Evolutionary conservation across 2,329 filamentous ascomycete species (phyloP), one percentile per base, ranked within the genome.

Genomic region (Penicillium sclerotiorum): DNA sequence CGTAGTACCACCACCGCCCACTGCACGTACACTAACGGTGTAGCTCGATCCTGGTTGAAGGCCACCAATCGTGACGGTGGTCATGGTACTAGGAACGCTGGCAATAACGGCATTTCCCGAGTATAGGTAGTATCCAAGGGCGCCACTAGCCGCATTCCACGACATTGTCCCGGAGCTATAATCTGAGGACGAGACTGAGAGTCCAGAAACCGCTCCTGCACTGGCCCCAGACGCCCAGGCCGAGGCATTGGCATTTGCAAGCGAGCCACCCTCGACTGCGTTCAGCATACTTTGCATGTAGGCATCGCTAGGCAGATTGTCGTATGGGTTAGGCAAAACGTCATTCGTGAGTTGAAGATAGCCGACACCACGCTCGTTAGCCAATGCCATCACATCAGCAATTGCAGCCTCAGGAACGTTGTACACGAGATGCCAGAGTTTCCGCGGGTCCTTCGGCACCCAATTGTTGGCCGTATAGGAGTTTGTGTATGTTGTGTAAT

Each of bases 361-460:
- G 11, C 52, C 50, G 17, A 35, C 52, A 6, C 48, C 41, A 32
- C 52, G 50, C 22, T 50, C 17, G 3, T 40, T 40, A 6, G 52
- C 45, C 25, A 59, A 8, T 11, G 21, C 40, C 8, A 45, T 38
- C 1, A 59, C 50, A 12, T 52, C 32, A 9, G 22, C 32, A 22
- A 53, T 39, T 6, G 30, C 30, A 21, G 39, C 44, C 41, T 59
- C 42, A 25, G 64, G 60, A 5, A 66, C 63, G 9, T 55, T 55
- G 49, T 67, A 63, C 21, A 70, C 53, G 17, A 69, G 66, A 39
- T 70, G 65, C 66, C 64, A 70, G 18, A 68, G 50, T 47, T 69
- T 69, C 11, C 61, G 60, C 4, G 58, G 49, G 37, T 70, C 62
- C 8, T 49, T 58, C 12, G 64, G 51, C 23, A 50, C 13, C 65